These are phyloP conservation scores for Leishmania tropica DNA, from an alignment of 208 protist genomes.

Conservation along the genomic window DNA sequence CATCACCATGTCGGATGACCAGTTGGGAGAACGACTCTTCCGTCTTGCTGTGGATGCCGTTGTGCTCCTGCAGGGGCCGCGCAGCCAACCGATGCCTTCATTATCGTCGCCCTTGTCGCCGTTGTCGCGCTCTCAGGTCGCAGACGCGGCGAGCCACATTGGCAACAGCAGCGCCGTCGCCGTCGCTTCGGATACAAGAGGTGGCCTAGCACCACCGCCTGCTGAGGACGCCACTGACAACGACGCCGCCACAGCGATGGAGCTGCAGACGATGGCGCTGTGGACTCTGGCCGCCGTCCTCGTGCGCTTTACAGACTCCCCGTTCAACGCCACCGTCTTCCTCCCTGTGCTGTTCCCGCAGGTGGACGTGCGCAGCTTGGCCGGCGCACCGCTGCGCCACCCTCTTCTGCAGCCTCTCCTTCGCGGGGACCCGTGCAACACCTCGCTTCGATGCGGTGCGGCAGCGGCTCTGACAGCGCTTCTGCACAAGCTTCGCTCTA, in stretches of 20 bases:
- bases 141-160: background rate
- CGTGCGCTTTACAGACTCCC: conserved; percentile 54
- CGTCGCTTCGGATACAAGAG: background rate
- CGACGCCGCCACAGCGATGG: conserved; percentile 6
- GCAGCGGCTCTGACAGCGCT: conserved; percentile 41
- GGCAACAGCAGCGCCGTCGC: background rate
- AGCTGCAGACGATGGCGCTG: conserved; percentile 47
- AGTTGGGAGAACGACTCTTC: conserved; percentile 50
- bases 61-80: conserved; percentile 24
- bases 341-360: conserved; percentile 74
- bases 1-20: conserved; percentile 26
- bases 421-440: conserved; percentile 23
- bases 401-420: conserved; percentile 79
- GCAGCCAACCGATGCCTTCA: no score
- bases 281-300: conserved; percentile 53
- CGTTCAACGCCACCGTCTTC: conserved; percentile 57
- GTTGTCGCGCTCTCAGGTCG: no score
- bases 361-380: conserved; percentile 43
- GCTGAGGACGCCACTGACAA: background rate
- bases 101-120: no score
- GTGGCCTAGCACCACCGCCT: background rate
- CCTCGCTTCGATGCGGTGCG: conserved; percentile 42
- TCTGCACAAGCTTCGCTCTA: conserved; percentile 58
- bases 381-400: conserved; percentile 33
- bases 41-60: conserved; percentile 42